Evolutionary conservation across 176 grass and related monocot genomes (phyloP).

Genomic region (Zea luxurians): DNA sequence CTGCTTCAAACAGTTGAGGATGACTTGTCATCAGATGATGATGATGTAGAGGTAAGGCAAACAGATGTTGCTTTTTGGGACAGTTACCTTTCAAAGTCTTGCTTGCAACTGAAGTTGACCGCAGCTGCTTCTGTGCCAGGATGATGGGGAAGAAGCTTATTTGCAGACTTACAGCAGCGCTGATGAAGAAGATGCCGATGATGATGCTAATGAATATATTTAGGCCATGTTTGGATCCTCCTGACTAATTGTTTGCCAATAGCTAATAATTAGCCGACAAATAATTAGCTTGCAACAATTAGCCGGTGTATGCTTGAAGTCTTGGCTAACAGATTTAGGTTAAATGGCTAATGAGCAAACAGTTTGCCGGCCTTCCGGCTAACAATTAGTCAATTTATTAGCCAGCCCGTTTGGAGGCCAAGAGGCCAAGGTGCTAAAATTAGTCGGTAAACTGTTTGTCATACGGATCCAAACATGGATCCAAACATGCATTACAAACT

Average conservation of each 20-base stretch:
- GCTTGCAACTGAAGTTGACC: slow-evolving; percentile 12
- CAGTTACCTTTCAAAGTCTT: not conserved
- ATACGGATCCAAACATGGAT: too few species aligned
- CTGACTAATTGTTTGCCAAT: too few species aligned
- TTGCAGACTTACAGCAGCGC: slow-evolving; percentile 63
- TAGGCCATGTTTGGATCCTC: not conserved
- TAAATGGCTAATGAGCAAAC: too few species aligned
- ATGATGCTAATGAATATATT: slow-evolving; percentile 42
- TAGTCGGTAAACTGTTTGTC: too few species aligned
- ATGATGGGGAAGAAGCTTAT: slow-evolving; percentile 91
- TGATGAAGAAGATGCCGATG: slow-evolving; percentile 46
- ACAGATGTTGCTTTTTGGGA: not conserved
- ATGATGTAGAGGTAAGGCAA: slow-evolving; percentile 63
- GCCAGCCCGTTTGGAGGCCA: too few species aligned
- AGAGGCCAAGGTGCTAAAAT: too few species aligned
- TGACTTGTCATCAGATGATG: slow-evolving; percentile 38
- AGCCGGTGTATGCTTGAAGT: too few species aligned
- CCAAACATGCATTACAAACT: not conserved
- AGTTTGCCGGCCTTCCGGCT: too few species aligned
- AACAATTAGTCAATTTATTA: too few species aligned
- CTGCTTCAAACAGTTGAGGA: slow-evolving; percentile 50
- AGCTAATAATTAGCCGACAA: too few species aligned
- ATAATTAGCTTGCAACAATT: too few species aligned
- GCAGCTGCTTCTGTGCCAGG: slow-evolving; percentile 49
- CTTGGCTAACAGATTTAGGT: too few species aligned